Percentiles rank a stretch among this genome's conserved stretches.
Conservation (phyloP, 352 stramenopile genomes). For the Elongisporangium prolatum region DNA sequence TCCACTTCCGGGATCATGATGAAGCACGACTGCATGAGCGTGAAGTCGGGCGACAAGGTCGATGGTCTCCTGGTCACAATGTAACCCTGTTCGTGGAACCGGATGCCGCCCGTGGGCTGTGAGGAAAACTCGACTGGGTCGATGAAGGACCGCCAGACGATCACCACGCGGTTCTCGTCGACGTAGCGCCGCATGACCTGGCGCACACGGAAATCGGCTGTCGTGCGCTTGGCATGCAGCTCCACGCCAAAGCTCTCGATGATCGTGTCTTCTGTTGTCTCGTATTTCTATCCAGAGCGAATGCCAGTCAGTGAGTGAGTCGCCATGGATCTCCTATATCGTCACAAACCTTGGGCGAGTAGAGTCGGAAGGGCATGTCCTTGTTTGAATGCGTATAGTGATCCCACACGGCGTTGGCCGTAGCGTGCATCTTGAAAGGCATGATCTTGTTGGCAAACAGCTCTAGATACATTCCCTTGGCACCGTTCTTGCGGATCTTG, state of each 20-base stretch:
- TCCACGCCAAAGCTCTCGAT: slow-evolving; percentile 57
- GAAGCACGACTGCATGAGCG: slow-evolving; percentile 50
- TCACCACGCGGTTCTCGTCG: slow-evolving; percentile 53
- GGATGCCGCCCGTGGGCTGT: slow-evolving; percentile 34
- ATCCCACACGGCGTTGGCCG: slow-evolving; percentile 13
- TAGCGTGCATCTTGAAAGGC: slow-evolving; percentile 14
- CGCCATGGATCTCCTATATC: not conserved
- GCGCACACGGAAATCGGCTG: slow-evolving; percentile 50
- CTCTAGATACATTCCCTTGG: slow-evolving; percentile 12
- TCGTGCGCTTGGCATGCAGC: slow-evolving; percentile 37
- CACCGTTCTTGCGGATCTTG: slow-evolving; percentile 10
- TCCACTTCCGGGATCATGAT: slow-evolving; percentile 44
- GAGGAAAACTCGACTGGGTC: slow-evolving; percentile 50
- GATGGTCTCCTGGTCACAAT: slow-evolving; percentile 42
- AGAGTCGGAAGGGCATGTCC: slow-evolving; percentile 4
- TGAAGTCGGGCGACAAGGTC: slow-evolving; percentile 23
- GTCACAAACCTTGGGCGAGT: slow-evolving; percentile 9
- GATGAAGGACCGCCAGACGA: slow-evolving; percentile 58
- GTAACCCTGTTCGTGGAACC: slow-evolving; percentile 60
- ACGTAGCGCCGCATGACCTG: slow-evolving; percentile 59
- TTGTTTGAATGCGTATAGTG: slow-evolving; percentile 12
- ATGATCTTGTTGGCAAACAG: slow-evolving; percentile 18
- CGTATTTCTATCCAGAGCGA: not conserved
- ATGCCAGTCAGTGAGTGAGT: not conserved
- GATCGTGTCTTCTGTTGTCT: slow-evolving; percentile 44